Percentiles rank a stretch among this genome's conserved stretches.
These are phyloP conservation scores for Xerophyta viscosa DNA, from an alignment of 106 monocot genomes.

Conservation along the genomic window DNA sequence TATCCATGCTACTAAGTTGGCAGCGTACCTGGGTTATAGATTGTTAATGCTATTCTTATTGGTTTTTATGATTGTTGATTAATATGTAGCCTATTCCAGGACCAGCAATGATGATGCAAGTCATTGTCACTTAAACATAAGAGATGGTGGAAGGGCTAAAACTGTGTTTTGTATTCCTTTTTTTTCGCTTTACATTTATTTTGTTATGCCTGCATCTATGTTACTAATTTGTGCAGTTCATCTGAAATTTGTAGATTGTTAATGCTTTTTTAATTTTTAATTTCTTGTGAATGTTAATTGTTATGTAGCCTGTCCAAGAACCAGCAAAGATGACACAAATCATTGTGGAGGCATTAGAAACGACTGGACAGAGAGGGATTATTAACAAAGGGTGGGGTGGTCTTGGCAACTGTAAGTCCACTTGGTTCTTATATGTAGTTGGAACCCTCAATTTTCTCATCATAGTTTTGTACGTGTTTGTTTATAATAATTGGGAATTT, in stretches of 20 bases:
- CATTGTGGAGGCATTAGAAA: conserved; percentile 55
- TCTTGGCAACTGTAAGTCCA: conserved; percentile 71
- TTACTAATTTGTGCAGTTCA: no score
- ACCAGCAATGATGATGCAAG: conserved; percentile 43
- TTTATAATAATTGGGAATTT: not conserved
- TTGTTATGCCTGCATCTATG: no score
- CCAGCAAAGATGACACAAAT: conserved; percentile 48
- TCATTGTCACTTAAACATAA: no score
- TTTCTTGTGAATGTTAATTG: not conserved
- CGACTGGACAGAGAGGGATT: conserved; percentile 63
- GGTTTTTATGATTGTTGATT: not conserved
- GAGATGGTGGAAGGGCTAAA: no score
- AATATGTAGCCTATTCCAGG: conserved; percentile 48
- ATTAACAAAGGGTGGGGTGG: conserved; percentile 94
- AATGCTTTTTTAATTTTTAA: no score
- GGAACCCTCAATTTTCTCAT: not conserved
- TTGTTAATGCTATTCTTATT: not conserved
- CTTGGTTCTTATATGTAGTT: not conserved
- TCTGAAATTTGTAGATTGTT: no score
- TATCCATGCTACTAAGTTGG: no score
- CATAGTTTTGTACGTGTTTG: no score
- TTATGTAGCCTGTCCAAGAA: conserved; percentile 55
- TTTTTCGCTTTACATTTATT: no score
- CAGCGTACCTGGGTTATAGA: no score
- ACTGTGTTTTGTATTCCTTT: no score